These are phyloP conservation scores for Candida railenensis DNA, from an alignment of 805 yeast genomes.

Conservation along the genomic window DNA sequence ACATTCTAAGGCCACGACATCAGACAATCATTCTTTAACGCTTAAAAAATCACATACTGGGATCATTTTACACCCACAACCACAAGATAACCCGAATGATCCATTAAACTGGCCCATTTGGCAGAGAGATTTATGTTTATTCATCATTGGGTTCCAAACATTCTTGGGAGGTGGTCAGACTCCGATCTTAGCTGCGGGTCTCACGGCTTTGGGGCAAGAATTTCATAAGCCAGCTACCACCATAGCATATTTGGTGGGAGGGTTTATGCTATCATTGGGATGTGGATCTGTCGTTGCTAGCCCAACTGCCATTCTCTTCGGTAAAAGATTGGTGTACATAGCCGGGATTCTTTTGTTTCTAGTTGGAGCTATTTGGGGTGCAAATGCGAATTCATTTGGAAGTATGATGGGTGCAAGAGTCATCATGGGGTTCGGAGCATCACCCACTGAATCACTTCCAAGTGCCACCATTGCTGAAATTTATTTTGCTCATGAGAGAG, in stretches of 20 bases:
- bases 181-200: slow-evolving; percentile 59
- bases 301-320: slow-evolving; percentile 56
- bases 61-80: slow-evolving; percentile 58
- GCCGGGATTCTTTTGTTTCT: slow-evolving; percentile 47
- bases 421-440: slow-evolving; percentile 57
- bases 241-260: slow-evolving; percentile 56
- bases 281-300: slow-evolving; percentile 58
- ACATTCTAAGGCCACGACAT: slow-evolving; percentile 3
- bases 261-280: slow-evolving; percentile 57
- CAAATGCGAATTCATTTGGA: slow-evolving; percentile 46
- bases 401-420: slow-evolving; percentile 58
- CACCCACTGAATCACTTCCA: slow-evolving; percentile 62
- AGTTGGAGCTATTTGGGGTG: slow-evolving; percentile 56
- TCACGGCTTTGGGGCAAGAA: slow-evolving; percentile 39
- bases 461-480: slow-evolving; percentile 62
- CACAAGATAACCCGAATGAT: slow-evolving; percentile 61
- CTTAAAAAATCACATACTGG: slow-evolving; percentile 50
- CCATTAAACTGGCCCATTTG: slow-evolving; percentile 67
- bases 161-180: slow-evolving; percentile 64
- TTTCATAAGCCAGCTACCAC: slow-evolving; percentile 41
- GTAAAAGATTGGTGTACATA: slow-evolving; percentile 57
- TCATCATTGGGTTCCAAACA: slow-evolving; percentile 54
- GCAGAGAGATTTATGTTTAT: slow-evolving; percentile 53
- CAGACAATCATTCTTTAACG: slow-evolving; percentile 12
- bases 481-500: slow-evolving; percentile 59